phyloP scores from a whole-genome alignment of 129 eudicot species.

The Tanacetum coccineum region DNA sequence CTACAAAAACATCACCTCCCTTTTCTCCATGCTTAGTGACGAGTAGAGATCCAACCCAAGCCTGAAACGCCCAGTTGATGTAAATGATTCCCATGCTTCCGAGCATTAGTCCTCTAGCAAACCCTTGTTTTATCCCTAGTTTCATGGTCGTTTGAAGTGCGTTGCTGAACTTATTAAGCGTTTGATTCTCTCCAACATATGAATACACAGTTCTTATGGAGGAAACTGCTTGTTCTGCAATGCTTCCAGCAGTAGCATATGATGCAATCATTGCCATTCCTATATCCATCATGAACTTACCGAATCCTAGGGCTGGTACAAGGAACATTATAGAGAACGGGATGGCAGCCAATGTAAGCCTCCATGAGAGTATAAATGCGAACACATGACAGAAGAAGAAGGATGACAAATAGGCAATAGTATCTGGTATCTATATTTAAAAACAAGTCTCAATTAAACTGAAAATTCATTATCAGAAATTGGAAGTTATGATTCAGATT shows the following conservation, averaged over 20 bases:
- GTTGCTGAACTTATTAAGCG: slow-evolving; percentile 48
- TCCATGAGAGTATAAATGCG: no score
- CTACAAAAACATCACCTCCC: slow-evolving; percentile 68
- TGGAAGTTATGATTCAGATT: no score
- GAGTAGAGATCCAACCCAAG: slow-evolving; percentile 63
- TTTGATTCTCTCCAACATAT: slow-evolving; percentile 56
- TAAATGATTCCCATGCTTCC: slow-evolving; percentile 75
- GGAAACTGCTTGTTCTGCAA: slow-evolving; percentile 72
- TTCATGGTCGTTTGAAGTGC: slow-evolving; percentile 58
- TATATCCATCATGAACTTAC: slow-evolving; percentile 58
- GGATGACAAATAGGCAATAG: no score
- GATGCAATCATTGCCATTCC: slow-evolving; percentile 50
- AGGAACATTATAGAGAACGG: slow-evolving; percentile 67
- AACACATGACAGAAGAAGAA: no score
- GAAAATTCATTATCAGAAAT: no score
- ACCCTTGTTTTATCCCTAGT: slow-evolving; percentile 62
- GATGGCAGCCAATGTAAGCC: no score
- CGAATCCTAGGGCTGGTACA: slow-evolving; percentile 60
- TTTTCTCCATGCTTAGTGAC: slow-evolving; percentile 59
- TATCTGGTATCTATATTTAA: no score
- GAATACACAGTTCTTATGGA: slow-evolving; percentile 71
- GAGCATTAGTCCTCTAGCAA: slow-evolving; percentile 71
- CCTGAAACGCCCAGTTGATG: slow-evolving; percentile 71
- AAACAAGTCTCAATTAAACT: no score
- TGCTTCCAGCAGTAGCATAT: slow-evolving; percentile 59